Base-by-base conservation (phyloP, 139 green algal species). In the Parachlorella kessleri region DNA sequence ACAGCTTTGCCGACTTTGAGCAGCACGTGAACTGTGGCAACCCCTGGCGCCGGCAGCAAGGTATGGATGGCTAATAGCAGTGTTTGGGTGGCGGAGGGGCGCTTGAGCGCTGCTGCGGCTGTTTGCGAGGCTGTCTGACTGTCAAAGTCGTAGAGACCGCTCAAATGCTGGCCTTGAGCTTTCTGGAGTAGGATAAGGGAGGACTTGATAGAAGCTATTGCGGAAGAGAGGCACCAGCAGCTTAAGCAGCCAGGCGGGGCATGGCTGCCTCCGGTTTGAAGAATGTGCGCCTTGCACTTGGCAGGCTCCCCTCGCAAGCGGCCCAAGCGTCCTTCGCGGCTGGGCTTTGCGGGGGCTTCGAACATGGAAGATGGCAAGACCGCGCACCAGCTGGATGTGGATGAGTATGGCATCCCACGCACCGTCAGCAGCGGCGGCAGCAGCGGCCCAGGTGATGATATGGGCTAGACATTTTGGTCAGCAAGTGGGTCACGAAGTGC, bases 41-140 rank as follows among this genome's bases (percentile, higher is more conserved):
- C 72, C 85, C 82, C 18, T 90, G 85, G 85, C 73, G 75, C 28
- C 38, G 32, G 74, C 83, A 83, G 70, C 30, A n/a, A 32, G 38
- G 68, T 37, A 37, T 30, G n/a, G 23, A 26, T 26, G 3, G 8
- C 6, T n/a, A n/a, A n/a, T n/a, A n/a, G n/a, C n/a, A n/a, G n/a
- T n/a, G n/a, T n/a, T n/a, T n/a, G n/a, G n/a, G n/a, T n/a, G n/a
- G n/a, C n/a, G n/a, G n/a, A n/a, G n/a, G n/a, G n/a, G n/a, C n/a
- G n/a, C n/a, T n/a, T n/a, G n/a, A n/a, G n/a, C n/a, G n/a, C n/a
- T n/a, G n/a, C n/a, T n/a, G n/a, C n/a, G n/a, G n/a, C n/a, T n/a
- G n/a, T n/a, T n/a, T n/a, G n/a, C n/a, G n/a, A n/a, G n/a, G n/a
- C n/a, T n/a, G n/a, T n/a, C n/a, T n/a, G n/a, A n/a, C n/a, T n/a